Evolutionary conservation across 176 grass and related monocot genomes (phyloP), one percentile per base, ranked within the genome.

Genomic region (Juncus effusus): DNA sequence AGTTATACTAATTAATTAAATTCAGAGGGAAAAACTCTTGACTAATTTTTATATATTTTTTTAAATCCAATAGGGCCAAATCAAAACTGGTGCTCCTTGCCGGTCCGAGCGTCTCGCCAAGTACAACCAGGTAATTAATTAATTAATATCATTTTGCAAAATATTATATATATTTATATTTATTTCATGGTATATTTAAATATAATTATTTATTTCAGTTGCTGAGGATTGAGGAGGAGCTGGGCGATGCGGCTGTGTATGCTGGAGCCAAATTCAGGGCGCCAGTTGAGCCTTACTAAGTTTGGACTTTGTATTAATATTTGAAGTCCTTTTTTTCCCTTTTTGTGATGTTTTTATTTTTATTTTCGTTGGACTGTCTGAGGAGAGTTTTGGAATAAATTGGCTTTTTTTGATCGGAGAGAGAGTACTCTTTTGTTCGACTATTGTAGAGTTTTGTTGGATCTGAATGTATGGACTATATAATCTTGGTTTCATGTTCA

Each of bases 51-150:
- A 28, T 28, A 28, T 28, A 28, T 62, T 16, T 12, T 3, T 74
- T 79, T 10, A 40, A 37, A 11, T 71, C 61, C 61, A 71, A 56
- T 71, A 97, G 93, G 93, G 93, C 13, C 88, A 97, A 64, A 97
- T 97, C 78, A 97, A 97, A 77, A 97, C 93, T 3, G 93, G 93
- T 61, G 93, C 93, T 61, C 93, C 93, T 47, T 97, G 93, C 83
- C 70, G 93, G 6, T 97, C 93, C 2, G 93, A 97, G 67, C 93
- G 93, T 41, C 88, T 97, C 7, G 88, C 94, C 61, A 97, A 97
- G 75, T 97, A 97, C 68, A 97, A 97, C 83, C 94, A 97, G 83
- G 94, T 73, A 74, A 83, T 62, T 51, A 15, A 10, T 38, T 28
- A 28, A 28, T 74, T 56, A 0, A 38, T 62, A 12, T 12, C 9